Conservation (phyloP, 2,329 filamentous ascomycete genomes). For the Hypocreales sp. region DNA sequence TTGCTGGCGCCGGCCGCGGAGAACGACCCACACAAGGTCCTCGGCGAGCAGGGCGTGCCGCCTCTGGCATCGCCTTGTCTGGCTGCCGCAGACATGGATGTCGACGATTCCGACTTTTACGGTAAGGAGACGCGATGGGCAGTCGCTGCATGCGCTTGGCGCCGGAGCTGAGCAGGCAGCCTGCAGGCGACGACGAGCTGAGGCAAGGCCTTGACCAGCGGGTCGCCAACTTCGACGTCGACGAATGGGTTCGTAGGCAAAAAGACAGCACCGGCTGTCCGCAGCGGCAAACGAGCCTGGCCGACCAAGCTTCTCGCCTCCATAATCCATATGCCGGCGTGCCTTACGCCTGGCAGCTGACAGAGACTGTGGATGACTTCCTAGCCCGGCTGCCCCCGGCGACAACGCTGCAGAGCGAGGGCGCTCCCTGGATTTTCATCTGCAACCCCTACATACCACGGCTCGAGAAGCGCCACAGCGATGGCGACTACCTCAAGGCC, state of each 20-base stretch:
- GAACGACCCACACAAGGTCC: too few species aligned
- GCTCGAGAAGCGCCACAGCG: conserved; percentile 14
- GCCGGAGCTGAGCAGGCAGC: too few species aligned
- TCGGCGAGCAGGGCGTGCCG: too few species aligned
- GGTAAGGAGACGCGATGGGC: too few species aligned
- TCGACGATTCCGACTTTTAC: conserved; percentile 40
- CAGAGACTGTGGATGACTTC: conserved; percentile 50
- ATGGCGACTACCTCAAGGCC: conserved; percentile 22
- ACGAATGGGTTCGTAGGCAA: conserved; percentile 24
- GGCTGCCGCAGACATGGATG: too few species aligned
- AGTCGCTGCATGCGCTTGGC: too few species aligned
- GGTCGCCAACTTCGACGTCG: conserved; percentile 32
- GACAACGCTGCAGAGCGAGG: conserved; percentile 30
- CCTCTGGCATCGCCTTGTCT: too few species aligned
- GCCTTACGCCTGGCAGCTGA: conserved; percentile 42
- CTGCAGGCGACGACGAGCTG: conserved; percentile 37
- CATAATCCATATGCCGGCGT: conserved; percentile 45
- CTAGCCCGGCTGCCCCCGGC: conserved; percentile 52
- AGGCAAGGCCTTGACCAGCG: conserved; percentile 30
- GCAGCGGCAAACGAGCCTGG: conserved; percentile 6
- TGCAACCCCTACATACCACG: conserved; percentile 42
- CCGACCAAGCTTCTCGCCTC: conserved; percentile 15
- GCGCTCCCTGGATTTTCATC: conserved; percentile 57
- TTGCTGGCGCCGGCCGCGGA: too few species aligned
- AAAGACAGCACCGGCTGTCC: conserved; percentile 12